A percentile compares a stretch with the other conserved stretches of the same genome.
Evolutionary conservation across 2,329 filamentous ascomycete genomes (phyloP).

Genomic region (Fusarium tricinctum): DNA sequence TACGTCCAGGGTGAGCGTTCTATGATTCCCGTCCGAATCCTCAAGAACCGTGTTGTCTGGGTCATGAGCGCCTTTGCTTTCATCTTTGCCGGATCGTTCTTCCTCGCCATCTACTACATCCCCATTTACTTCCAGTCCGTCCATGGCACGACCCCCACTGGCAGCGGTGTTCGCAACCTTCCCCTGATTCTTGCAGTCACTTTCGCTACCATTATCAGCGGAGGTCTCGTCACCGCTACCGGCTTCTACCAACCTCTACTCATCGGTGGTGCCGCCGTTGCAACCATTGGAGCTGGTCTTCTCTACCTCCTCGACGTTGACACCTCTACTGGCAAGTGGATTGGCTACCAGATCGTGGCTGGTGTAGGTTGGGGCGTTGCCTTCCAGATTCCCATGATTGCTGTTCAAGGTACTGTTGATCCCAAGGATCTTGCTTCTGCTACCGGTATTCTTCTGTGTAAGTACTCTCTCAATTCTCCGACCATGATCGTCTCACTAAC

Average conservation of each 20-base stretch:
- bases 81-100: conserved; percentile 60
- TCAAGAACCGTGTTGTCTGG: conserved; percentile 56
- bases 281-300: conserved; percentile 60
- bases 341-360: conserved; percentile 66
- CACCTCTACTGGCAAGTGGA: conserved; percentile 61
- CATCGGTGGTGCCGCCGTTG: conserved; percentile 60
- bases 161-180: conserved; percentile 61
- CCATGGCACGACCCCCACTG: conserved; percentile 57
- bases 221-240: conserved; percentile 56
- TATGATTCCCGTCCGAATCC: conserved; percentile 58
- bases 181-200: conserved; percentile 62
- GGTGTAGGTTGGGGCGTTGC: conserved; percentile 63
- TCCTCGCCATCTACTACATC: conserved; percentile 62
- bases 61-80: conserved; percentile 58
- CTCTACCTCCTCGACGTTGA: conserved; percentile 58
- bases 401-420: conserved; percentile 59
- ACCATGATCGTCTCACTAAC: conserved; percentile 31
- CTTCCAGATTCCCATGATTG: conserved; percentile 66
- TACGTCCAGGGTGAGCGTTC: conserved; percentile 61
- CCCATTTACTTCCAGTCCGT: conserved; percentile 64
- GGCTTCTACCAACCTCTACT: conserved; percentile 62
- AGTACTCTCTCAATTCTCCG: conserved; percentile 25
- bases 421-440: conserved; percentile 61
- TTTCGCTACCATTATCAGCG: conserved; percentile 58
- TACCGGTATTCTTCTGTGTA: conserved; percentile 63